Evolutionary conservation across 495 filamentous ascomycete species (phyloP).

Genomic region (Astrothelium subdiscretum): DNA sequence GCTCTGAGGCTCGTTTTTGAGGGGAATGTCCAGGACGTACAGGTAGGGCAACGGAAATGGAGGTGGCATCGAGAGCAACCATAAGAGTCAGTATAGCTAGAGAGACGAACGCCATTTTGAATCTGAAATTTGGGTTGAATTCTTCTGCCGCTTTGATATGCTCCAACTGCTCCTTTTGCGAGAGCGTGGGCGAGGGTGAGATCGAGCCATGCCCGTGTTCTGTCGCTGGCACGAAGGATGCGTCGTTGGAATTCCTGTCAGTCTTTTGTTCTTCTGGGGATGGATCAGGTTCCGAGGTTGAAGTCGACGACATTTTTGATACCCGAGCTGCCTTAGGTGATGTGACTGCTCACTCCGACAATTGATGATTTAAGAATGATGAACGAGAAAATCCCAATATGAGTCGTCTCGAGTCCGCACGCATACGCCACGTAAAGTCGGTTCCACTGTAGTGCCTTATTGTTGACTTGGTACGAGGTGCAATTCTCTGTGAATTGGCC

Average conservation of each 20-base stretch:
- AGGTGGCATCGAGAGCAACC: constrained; percentile 64
- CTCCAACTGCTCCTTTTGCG: neutral
- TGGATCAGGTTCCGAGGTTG: neutral
- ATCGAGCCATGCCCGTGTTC: neutral
- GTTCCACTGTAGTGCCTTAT: too few species aligned
- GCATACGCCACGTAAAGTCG: too few species aligned
- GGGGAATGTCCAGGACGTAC: constrained; percentile 12
- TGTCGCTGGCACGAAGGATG: neutral
- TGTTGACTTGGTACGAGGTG: too few species aligned
- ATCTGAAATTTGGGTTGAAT: constrained; percentile 31
- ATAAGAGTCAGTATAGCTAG: constrained; percentile 52
- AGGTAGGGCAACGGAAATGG: constrained; percentile 60
- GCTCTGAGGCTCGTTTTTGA: neutral
- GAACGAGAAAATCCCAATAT: too few species aligned
- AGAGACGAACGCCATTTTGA: constrained; percentile 40
- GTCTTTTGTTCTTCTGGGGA: neutral
- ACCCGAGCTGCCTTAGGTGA: neutral
- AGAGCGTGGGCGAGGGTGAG: neutral
- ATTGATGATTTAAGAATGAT: too few species aligned
- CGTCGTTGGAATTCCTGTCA: neutral
- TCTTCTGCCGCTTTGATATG: neutral
- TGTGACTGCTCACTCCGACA: too few species aligned
- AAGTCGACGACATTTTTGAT: neutral
- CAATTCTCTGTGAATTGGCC: too few species aligned
- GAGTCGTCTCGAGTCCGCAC: too few species aligned